Base-by-base conservation (phyloP, 768 basidiomycete species). In the Neoboletus brunneissimus region DNA sequence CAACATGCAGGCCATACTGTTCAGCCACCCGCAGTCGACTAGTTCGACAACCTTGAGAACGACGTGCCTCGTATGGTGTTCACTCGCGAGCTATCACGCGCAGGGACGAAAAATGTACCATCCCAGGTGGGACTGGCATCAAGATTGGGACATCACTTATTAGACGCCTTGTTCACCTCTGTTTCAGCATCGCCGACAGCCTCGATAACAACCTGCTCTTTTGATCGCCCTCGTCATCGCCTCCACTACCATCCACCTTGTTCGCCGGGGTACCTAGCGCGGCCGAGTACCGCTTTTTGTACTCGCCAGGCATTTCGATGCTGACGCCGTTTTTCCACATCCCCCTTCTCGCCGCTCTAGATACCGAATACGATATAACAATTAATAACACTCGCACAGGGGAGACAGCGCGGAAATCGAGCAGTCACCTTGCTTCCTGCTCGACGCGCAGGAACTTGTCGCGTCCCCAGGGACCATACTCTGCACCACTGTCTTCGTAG, bases 401-500 rank as follows among this genome's bases (percentile, higher is more conserved):
- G 34, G 55, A 25, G 48, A 35, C 46, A 45, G 29, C 16, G 34
- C 15, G 45, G 45, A 22, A 16, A 29, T 10, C 18, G 11, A 16
- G 12, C 29, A 47, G 27, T 59, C 50, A 91, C 92, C 79, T 86
- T 1, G 92, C 91, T 59, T 82, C 76, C 1, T 72, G 74, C 70
- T 95, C 87, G 5, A 85, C 65, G 16, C 73, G 72, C 41, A 88
- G 67, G 70, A 88, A 89, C 44, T 73, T 75, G 3, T 85, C 87
- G 55, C 88, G 81, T 2, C 86, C 84, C 73, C 77, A 78, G 22
- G 76, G 72, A 1, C 93, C 93, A 59, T 95, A 90, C 63, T 88
- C 89, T 16, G 89, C 92, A 4, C 89, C 89, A 10, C 81, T 77
- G 69, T 89, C 87, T 53, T 84, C 81, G 64, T 96, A 97, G 0